These are phyloP conservation scores for Nicotiana undulata DNA, from an alignment of 257 asterid genomes.

Conservation along the genomic window DNA sequence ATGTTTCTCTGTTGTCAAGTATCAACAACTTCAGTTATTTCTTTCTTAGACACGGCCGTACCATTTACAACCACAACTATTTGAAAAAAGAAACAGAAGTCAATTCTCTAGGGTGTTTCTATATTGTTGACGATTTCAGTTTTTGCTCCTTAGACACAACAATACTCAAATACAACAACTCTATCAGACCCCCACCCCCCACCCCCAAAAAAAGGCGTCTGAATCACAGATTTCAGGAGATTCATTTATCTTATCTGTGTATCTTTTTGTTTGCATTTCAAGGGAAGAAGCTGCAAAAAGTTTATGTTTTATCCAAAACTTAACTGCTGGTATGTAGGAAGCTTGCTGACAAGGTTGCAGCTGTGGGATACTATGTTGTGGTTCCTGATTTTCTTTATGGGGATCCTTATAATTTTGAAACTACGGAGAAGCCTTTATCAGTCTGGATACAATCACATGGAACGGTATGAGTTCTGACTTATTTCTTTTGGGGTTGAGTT, in stretches of 20 bases:
- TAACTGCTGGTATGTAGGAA: slow-evolving; percentile 33
- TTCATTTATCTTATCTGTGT: background rate
- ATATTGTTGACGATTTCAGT: background rate
- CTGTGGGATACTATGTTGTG: slow-evolving; percentile 51
- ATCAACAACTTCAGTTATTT: background rate
- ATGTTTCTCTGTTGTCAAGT: background rate
- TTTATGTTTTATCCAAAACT: background rate
- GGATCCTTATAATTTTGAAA: slow-evolving; percentile 41
- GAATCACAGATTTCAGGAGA: background rate
- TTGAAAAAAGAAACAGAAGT: background rate
- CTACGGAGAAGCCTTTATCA: slow-evolving; percentile 21
- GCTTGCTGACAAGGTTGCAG: slow-evolving; percentile 61
- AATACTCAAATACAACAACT: background rate
- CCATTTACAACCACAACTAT: background rate
- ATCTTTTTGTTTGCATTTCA: background rate
- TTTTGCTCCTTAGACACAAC: background rate
- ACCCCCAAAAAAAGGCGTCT: background rate
- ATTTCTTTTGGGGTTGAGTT: background rate
- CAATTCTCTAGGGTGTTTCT: background rate
- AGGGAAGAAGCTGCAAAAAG: background rate
- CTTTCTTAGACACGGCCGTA: background rate
- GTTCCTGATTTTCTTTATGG: slow-evolving; percentile 63
- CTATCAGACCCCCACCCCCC: too few relatives aligned
- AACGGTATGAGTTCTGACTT: slow-evolving; percentile 28
- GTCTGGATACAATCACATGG: slow-evolving; percentile 41